These are phyloP conservation scores for Salix caprea DNA, from an alignment of 345 rosid species.

Conservation along the genomic window DNA sequence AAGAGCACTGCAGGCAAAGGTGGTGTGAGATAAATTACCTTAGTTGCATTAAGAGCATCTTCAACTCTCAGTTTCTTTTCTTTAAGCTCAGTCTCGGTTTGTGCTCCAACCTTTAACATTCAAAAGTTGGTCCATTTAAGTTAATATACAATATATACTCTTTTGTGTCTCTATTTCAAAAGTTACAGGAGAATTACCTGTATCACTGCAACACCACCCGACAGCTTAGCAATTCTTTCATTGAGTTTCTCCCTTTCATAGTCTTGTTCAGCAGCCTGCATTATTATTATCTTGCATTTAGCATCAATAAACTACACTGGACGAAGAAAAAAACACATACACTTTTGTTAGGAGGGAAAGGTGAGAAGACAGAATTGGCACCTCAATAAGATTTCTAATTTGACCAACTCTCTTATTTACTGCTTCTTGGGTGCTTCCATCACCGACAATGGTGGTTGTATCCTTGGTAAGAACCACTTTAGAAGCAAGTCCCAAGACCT, in stretches of 20 bases:
- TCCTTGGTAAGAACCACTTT: conserved; percentile 97
- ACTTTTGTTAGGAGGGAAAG: too few species aligned
- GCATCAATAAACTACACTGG: neutral
- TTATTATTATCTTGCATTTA: neutral
- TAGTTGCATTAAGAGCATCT: conserved; percentile 98
- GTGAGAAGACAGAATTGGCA: neutral
- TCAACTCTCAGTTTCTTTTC: conserved; percentile 97
- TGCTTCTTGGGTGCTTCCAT: conserved; percentile 95
- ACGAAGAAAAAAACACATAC: neutral
- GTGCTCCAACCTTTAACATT: conserved; percentile 31
- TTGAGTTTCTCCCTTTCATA: conserved; percentile 90
- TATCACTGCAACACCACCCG: conserved; percentile 35
- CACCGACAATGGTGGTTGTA: conserved; percentile 83
- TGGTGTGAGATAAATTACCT: conserved; percentile 39
- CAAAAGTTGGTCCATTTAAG: too few species aligned
- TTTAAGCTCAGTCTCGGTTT: conserved; percentile 53
- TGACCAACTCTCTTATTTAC: conserved; percentile 89
- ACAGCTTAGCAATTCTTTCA: conserved; percentile 84
- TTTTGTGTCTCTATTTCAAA: neutral
- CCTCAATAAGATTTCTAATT: conserved; percentile 89
- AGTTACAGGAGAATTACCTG: conserved; percentile 14
- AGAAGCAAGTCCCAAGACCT: conserved; percentile 83
- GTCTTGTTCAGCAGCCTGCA: conserved; percentile 86
- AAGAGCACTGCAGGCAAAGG: neutral
- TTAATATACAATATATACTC: neutral